Evolutionary conservation across 2,329 filamentous ascomycete species (phyloP).

Genomic region (Fusarium staphyleae): DNA sequence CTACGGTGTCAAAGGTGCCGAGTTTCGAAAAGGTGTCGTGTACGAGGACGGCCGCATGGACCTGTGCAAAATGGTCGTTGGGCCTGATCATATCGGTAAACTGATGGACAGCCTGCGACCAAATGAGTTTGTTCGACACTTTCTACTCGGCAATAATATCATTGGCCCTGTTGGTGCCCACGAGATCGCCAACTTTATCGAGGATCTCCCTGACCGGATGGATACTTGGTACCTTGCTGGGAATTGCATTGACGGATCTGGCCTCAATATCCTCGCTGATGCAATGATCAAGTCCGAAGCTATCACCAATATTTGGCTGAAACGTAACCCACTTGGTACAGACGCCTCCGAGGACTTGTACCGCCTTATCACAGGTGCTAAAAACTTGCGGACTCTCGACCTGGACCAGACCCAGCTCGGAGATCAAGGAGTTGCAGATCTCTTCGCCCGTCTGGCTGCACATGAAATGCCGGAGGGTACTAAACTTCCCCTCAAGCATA

Average conservation of each 20-base stretch:
- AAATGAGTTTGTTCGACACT: constrained; percentile 58
- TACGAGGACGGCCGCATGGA: constrained; percentile 62
- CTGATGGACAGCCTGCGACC: constrained; percentile 57
- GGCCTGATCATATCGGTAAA: constrained; percentile 57
- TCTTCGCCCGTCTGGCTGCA: constrained; percentile 51
- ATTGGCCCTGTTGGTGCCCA: constrained; percentile 57
- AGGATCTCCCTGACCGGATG: constrained; percentile 55
- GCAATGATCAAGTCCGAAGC: constrained; percentile 52
- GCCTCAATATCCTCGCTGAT: constrained; percentile 53
- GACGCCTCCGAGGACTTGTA: constrained; percentile 50
- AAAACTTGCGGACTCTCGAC: constrained; percentile 57
- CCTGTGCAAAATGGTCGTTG: constrained; percentile 63
- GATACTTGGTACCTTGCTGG: constrained; percentile 64
- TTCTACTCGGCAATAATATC: constrained; percentile 62
- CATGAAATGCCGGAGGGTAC: constrained; percentile 40
- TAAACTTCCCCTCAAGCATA: constrained; percentile 45
- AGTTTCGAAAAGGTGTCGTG: constrained; percentile 51
- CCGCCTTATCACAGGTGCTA: constrained; percentile 52
- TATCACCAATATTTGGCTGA: constrained; percentile 61
- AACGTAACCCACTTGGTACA: constrained; percentile 58
- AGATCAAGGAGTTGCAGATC: constrained; percentile 52
- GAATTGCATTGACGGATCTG: constrained; percentile 57
- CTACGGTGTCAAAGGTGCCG: constrained; percentile 46
- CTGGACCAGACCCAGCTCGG: constrained; percentile 62
- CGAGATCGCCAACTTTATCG: constrained; percentile 55